Base-by-base conservation (phyloP, 345 rosid genomes). In the Eucalyptus cladocalyx region DNA sequence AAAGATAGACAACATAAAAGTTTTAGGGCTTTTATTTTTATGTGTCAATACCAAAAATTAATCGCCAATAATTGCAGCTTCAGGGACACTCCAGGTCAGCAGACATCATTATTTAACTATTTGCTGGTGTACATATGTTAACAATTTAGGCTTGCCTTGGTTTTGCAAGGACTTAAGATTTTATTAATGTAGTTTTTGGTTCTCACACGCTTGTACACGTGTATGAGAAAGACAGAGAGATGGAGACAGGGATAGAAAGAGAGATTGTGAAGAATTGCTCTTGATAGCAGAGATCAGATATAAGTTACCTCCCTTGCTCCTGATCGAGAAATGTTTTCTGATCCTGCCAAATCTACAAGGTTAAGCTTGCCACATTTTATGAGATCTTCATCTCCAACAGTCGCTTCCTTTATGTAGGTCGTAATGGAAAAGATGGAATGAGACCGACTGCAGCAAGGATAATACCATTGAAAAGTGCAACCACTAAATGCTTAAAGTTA, bases 331-430 rank as follows among this genome's bases (percentile, higher is more conserved):
- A 97, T 96, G 87, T 97, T 97, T 90, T 97, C 99, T 30, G 99
- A 97, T 87, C 99, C 99, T 30, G 99, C 99, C 94, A 97, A 91
- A 95, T 97, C 99, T 89, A 97, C 99, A 91, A 97, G 99, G 90
- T 97, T 95, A 90, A 97, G 99, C 95, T 97, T 97, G 67, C 99
- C 99, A 88, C 99, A 97, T 92, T 97, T 97, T 76, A 97, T 96
- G 47, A 97, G 89, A 87, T 97, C 99, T 86, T 96, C 98, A n/a
- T 96, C 99, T 88, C 96, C 99, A 86, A 96, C 90, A 50, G 95
- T 91, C 23, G 97, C 95, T 92, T 97, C 99, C 92, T 96, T 97
- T 13, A 97, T 91, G 88, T 96, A 93, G 54, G 96, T 92, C 14
- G 97, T 95, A 86, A 97, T 97, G 14, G 98, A 95, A 93, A 97